phyloP scores from a whole-genome alignment of 768 basidiomycete species.

The Boletales sp. region DNA sequence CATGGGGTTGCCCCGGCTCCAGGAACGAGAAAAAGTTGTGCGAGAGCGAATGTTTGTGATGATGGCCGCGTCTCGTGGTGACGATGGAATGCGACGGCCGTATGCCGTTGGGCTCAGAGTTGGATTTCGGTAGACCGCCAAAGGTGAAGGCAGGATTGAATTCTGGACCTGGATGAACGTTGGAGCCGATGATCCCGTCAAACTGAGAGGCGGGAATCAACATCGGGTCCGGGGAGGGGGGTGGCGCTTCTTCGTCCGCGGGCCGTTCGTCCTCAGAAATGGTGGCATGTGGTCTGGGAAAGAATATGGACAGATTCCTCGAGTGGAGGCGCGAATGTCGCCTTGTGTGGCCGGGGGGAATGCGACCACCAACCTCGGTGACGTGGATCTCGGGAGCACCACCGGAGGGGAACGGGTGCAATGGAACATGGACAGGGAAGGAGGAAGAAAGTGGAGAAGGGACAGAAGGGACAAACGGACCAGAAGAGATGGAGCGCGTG shows the following conservation, averaged over 20 bases:
- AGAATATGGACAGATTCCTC: conserved; percentile 88
- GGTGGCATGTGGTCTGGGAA: conserved; percentile 64
- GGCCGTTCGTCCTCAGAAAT: conserved; percentile 66
- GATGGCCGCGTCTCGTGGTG: conserved; percentile 57
- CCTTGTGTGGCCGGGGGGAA: conserved; percentile 30
- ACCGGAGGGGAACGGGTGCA: conserved; percentile 22
- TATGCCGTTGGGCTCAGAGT: conserved; percentile 17
- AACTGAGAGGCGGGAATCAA: conserved; percentile 41
- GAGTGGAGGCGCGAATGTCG: conserved; percentile 79
- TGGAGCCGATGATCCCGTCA: conserved; percentile 24
- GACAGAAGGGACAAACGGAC: conserved; percentile 13
- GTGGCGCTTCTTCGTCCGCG: conserved; percentile 45
- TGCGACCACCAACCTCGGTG: not conserved
- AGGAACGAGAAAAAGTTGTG: conserved; percentile 94
- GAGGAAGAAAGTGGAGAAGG: conserved; percentile 29
- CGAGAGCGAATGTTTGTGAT: conserved; percentile 92
- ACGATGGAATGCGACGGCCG: conserved; percentile 19
- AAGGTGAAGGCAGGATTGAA: conserved; percentile 60
- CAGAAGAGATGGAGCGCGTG: conserved; percentile 33
- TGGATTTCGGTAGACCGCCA: conserved; percentile 44
- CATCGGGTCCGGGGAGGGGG: conserved; percentile 41
- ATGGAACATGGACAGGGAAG: conserved; percentile 24
- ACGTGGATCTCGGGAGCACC: conserved; percentile 16
- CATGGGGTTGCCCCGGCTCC: conserved; percentile 55
- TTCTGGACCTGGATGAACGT: conserved; percentile 10